Conservation (phyloP, 305 asterid genomes). For the Fraxinus ornus region DNA sequence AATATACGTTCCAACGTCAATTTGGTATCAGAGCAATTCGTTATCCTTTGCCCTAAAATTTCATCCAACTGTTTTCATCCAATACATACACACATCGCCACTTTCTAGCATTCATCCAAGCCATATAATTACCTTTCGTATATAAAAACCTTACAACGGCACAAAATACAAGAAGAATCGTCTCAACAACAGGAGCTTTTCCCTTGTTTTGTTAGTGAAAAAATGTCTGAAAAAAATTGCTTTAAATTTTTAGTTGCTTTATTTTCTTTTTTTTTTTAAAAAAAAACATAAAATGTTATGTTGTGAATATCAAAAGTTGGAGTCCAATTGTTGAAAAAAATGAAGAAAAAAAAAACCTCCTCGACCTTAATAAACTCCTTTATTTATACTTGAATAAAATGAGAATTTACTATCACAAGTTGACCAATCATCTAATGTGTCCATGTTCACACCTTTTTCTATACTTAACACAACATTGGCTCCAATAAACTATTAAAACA, state of each 20-base stretch:
- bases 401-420: background rate
- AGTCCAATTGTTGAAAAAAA: too few relatives aligned
- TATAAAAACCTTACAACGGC: background rate
- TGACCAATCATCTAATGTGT: background rate
- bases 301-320: background rate
- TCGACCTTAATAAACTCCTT: too few relatives aligned
- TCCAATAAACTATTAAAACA: background rate
- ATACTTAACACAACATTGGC: background rate
- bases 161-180: background rate
- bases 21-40: background rate
- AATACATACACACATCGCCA: background rate
- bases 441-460: background rate
- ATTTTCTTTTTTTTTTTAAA: background rate
- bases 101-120: background rate
- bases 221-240: too few relatives aligned
- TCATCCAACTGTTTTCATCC: background rate
- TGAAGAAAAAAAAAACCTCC: too few relatives aligned
- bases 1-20: background rate
- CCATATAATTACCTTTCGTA: background rate
- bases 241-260: background rate
- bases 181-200: background rate
- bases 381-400: too few relatives aligned
- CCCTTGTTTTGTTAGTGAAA: background rate
- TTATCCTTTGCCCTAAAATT: background rate
- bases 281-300: too few relatives aligned